Conservation (phyloP, 352 stramenopile genomes). For the Pythium rishiriense region DNA sequence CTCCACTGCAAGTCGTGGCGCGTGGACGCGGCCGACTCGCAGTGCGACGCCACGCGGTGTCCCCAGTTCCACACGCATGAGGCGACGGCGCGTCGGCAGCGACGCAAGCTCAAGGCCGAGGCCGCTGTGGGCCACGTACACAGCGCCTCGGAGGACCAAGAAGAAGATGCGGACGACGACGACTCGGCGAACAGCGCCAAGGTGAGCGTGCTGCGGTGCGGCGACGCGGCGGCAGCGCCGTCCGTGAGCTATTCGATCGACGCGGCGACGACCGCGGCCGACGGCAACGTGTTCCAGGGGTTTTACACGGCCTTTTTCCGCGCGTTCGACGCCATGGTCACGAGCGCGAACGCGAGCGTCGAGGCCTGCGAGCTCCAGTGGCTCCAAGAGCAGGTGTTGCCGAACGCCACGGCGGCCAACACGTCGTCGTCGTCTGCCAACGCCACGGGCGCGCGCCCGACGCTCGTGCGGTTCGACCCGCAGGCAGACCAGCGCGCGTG, state of each 20-base stretch:
- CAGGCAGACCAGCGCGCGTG: conserved; percentile 47
- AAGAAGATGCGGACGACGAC: conserved; percentile 5
- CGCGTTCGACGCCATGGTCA: conserved; percentile 66
- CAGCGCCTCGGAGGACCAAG: conserved; percentile 15
- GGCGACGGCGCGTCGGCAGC: not conserved
- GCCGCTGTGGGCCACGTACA: not conserved
- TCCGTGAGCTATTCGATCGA: conserved; percentile 43
- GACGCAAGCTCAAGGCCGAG: not conserved
- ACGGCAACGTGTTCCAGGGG: conserved; percentile 41
- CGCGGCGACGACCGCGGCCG: conserved; percentile 22
- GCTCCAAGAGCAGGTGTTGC: conserved; percentile 57
- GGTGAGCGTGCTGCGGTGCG: conserved; percentile 37
- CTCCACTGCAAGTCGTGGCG: conserved; percentile 51
- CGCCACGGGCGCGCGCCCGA: conserved; percentile 25
- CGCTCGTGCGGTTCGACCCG: conserved; percentile 51
- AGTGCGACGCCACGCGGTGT: conserved; percentile 21
- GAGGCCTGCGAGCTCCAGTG: conserved; percentile 71
- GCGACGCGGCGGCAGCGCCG: conserved; percentile 35
- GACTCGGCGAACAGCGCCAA: conserved; percentile 34
- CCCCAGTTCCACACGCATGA: conserved; percentile 5
- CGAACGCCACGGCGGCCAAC: conserved; percentile 29
- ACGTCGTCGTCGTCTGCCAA: not conserved
- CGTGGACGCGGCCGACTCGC: conserved; percentile 1
- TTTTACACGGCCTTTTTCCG: conserved; percentile 67
- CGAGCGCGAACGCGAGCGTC: conserved; percentile 48